Base-by-base conservation (phyloP, 2,329 filamentous ascomycete species). In the Hypoxylon sp. region DNA sequence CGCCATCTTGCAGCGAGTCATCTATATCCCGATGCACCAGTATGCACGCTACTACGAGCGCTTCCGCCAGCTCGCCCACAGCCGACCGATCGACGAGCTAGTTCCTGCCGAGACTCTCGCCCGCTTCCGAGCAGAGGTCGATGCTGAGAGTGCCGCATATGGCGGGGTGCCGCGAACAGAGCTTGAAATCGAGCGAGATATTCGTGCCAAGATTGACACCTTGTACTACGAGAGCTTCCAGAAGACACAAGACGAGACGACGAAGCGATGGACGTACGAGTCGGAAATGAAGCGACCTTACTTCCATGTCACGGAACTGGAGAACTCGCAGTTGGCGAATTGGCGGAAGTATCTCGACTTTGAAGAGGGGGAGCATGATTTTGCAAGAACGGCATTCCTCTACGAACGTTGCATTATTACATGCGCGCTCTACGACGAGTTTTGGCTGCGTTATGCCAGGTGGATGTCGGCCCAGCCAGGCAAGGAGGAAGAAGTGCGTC, bases 291-390 rank as follows among this genome's bases (percentile, higher is more conserved):
- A 97, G 76, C 86, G 94, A 1, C 91, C 91, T 0, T 99, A 97
- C 70, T 99, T 97, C 75, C 93, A 97, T 67, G 91, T 97, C 20
- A 96, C 91, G 1, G 90, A 96, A 67, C 80, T 99, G 6, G 92
- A 97, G 63, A 86, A 94, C 54, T 75, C 83, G 6, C 91, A 99
- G 67, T 75, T 99, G 12, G 78, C 76, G 26, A 97, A 96, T 71
- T 99, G 94, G 94, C 84, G 89, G 64, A 96, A 96, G 67, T 99
- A 97, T 65, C 82, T 99, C 32, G 93, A 97, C 68, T 97, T 95
- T 63, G 94, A 99, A 69, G 94, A 99, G 73, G 74, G 80, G 0
- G 88, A 96, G 70, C 91, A 89, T 42, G 84, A 92, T 59, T 90
- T 86, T 60, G 73, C 78, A 9, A 84, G 94, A 51, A 87, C 81